Conservation (phyloP, 768 basidiomycete species). For the Kwoniella mangroviensis region DNA sequence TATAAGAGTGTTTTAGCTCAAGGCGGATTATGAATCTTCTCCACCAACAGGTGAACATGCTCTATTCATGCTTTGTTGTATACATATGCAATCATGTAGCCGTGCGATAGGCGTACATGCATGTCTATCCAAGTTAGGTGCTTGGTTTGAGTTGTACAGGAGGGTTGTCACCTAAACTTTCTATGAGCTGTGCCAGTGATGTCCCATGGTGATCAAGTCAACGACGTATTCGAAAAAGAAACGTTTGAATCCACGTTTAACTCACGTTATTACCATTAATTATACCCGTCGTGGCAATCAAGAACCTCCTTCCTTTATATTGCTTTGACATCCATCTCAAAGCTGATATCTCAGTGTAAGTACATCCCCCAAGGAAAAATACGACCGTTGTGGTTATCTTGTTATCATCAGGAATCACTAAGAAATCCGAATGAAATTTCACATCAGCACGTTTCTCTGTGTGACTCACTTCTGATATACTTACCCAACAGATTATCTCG, state of each 20-base stretch:
- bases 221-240: too few relatives aligned
- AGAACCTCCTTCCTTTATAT: conserved; percentile 79
- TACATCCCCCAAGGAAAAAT: conserved; percentile 96
- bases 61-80: background rate
- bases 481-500: conserved; percentile 20
- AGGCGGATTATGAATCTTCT: conserved; percentile 23
- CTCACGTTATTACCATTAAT: conserved; percentile 67
- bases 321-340: conserved; percentile 88
- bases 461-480: background rate
- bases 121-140: background rate
- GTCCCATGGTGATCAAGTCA: background rate
- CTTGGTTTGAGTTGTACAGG: conserved; percentile 35
- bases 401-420: conserved; percentile 61
- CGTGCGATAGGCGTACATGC: too few relatives aligned
- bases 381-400: conserved; percentile 81
- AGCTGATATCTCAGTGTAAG: conserved; percentile 95
- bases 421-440: background rate
- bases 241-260: background rate
- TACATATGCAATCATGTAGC: background rate
- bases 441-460: too few relatives aligned
- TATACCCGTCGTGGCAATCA: conserved; percentile 91
- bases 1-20: conserved; percentile 30
- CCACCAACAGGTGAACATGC: background rate
- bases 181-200: conserved; percentile 12
- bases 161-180: conserved; percentile 34